A percentile compares a stretch with the other conserved stretches of the same genome.
Evolutionary conservation across 1,284 basidiomycete genomes (phyloP).

Genomic region (Rhodofomes roseus): DNA sequence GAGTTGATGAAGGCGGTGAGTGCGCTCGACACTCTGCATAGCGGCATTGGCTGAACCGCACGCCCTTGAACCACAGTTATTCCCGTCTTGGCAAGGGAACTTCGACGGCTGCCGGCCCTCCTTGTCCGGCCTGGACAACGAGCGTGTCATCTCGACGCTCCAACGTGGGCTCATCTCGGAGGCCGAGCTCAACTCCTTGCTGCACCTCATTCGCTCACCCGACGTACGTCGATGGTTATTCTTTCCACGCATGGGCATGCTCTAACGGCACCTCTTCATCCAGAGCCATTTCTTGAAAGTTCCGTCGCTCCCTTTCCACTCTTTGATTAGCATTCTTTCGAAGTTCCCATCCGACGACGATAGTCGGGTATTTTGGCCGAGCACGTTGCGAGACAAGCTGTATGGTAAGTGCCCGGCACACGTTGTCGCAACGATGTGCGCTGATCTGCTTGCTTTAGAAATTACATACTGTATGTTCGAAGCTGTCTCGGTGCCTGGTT

Average conservation of each 20-base stretch:
- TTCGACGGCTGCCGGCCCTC: constrained; percentile 68
- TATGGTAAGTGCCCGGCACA: constrained; percentile 46
- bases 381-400: constrained; percentile 52
- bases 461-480: constrained; percentile 25
- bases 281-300: constrained; percentile 83
- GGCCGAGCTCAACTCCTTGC: constrained; percentile 56
- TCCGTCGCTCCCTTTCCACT: constrained; percentile 73
- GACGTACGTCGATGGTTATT: constrained; percentile 45
- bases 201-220: constrained; percentile 68
- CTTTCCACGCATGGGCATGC: not conserved
- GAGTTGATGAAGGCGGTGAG: constrained; percentile 74
- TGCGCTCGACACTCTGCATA: constrained; percentile 9
- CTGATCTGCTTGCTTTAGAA: constrained; percentile 16
- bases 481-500: not conserved
- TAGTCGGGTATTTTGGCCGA: constrained; percentile 68
- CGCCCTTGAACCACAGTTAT: constrained; percentile 42
- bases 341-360: constrained; percentile 74
- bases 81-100: constrained; percentile 74
- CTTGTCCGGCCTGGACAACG: constrained; percentile 53
- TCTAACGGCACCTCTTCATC: not conserved
- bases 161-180: constrained; percentile 63
- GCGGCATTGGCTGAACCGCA: not conserved
- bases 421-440: not conserved
- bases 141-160: constrained; percentile 50
- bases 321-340: constrained; percentile 62